Evolutionary conservation across 2,329 filamentous ascomycete species (phyloP).

Genomic region (Epichloe sibirici): DNA sequence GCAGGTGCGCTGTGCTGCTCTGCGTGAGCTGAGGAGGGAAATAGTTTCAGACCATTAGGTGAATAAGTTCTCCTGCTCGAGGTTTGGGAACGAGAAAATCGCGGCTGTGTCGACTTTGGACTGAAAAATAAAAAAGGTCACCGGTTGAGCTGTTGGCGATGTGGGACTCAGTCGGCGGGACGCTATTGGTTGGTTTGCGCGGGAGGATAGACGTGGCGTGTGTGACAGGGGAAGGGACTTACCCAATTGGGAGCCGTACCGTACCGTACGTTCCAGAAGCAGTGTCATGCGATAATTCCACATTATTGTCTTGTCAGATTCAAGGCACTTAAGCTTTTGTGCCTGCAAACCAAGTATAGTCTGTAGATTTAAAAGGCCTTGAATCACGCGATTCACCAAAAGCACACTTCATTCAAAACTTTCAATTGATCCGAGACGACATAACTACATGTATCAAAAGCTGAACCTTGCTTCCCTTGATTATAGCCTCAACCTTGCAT

Average conservation of each 20-base stretch:
- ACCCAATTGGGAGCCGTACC: background rate
- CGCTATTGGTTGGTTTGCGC: background rate
- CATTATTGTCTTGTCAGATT: too few relatives aligned
- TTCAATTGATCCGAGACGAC: conserved; percentile 29
- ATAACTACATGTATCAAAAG: conserved; percentile 31
- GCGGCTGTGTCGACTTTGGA: background rate
- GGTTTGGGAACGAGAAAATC: background rate
- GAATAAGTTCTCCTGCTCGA: background rate
- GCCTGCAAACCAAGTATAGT: too few relatives aligned
- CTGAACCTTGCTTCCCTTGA: conserved; percentile 24
- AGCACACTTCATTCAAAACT: conserved; percentile 18
- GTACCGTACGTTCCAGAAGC: too few relatives aligned
- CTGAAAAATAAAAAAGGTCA: background rate
- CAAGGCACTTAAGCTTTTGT: too few relatives aligned
- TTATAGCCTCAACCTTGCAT: conserved; percentile 26
- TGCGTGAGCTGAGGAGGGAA: background rate
- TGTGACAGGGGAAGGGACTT: background rate
- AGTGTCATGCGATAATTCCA: too few relatives aligned
- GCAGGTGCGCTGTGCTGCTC: background rate
- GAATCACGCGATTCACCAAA: conserved; percentile 1
- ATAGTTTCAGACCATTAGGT: too few relatives aligned
- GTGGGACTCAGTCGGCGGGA: background rate
- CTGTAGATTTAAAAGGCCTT: background rate
- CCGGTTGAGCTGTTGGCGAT: background rate
- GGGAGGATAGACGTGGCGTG: background rate